Percentiles rank a stretch among this genome's conserved stretches.
Evolutionary conservation across 805 yeast genomes (phyloP).

Genomic region (Candida loeiensis): DNA sequence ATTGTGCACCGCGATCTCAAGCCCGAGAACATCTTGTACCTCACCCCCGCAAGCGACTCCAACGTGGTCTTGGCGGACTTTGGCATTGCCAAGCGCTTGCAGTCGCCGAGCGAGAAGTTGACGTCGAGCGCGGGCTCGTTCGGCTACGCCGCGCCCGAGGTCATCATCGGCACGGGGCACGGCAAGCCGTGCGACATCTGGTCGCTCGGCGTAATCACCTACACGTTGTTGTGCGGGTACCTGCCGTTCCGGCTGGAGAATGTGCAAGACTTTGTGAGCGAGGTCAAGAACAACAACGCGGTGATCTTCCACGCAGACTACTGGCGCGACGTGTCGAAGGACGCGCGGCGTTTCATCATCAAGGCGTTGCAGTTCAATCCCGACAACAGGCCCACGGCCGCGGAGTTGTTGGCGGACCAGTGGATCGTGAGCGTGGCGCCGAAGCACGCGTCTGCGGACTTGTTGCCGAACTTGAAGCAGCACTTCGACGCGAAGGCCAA

Average conservation of each 20-base stretch:
- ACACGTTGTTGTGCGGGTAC: slow-evolving; percentile 86
- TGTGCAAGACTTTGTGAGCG: slow-evolving; percentile 74
- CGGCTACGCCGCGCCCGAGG: slow-evolving; percentile 98
- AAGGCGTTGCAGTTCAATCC: slow-evolving; percentile 70
- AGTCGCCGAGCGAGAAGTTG: slow-evolving; percentile 55
- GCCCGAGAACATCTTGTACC: slow-evolving; percentile 86
- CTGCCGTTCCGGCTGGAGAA: slow-evolving; percentile 88
- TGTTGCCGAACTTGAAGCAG: slow-evolving; percentile 75
- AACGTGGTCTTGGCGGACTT: slow-evolving; percentile 88
- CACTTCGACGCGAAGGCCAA: slow-evolving; percentile 82
- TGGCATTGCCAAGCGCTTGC: slow-evolving; percentile 84
- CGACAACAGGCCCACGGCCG: slow-evolving; percentile 62
- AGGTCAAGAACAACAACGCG: slow-evolving; percentile 67
- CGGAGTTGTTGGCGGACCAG: slow-evolving; percentile 60
- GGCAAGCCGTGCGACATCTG: slow-evolving; percentile 95
- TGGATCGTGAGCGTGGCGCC: slow-evolving; percentile 60
- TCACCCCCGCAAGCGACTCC: slow-evolving; percentile 52
- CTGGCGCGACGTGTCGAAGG: slow-evolving; percentile 78
- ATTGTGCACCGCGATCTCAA: slow-evolving; percentile 93
- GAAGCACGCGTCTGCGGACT: slow-evolving; percentile 53
- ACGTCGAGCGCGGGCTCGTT: slow-evolving; percentile 83
- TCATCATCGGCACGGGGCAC: slow-evolving; percentile 76
- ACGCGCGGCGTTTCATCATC: slow-evolving; percentile 76
- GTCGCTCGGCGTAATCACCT: slow-evolving; percentile 92
- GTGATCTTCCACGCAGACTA: slow-evolving; percentile 84